Conservation (phyloP, 1,139 yeast species). For the Yamadazyma sp. region DNA sequence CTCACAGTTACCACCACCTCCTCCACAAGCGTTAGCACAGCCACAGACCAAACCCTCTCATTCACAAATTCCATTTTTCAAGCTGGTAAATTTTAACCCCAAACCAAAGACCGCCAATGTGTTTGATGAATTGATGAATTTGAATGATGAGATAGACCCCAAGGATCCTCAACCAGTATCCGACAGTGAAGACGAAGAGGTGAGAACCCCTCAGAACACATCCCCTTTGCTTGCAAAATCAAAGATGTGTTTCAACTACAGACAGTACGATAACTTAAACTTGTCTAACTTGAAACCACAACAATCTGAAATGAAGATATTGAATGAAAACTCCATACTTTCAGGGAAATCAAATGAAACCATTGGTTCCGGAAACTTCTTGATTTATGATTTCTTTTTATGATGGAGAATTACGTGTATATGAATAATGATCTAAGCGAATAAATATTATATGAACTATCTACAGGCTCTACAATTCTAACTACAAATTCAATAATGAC, state of each 20-base stretch:
- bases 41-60: neutral
- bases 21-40: neutral
- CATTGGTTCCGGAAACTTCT: conserved; percentile 51
- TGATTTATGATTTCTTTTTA: conserved; percentile 50
- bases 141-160: conserved; percentile 26
- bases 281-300: conserved; percentile 32
- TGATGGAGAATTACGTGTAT: conserved; percentile 15
- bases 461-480: no score
- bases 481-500: no score
- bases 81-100: conserved; percentile 38
- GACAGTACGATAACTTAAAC: conserved; percentile 46
- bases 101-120: conserved; percentile 31
- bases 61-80: conserved; percentile 37
- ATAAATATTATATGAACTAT: no score
- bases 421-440: conserved; percentile 6
- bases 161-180: conserved; percentile 8
- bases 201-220: conserved; percentile 16
- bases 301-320: conserved; percentile 24
- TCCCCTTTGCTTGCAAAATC: conserved; percentile 20
- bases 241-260: conserved; percentile 45
- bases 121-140: conserved; percentile 41
- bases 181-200: conserved; percentile 20
- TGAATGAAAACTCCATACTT: conserved; percentile 47
- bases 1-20: conserved; percentile 1
- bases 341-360: conserved; percentile 57